Percentiles rank a stretch among this genome's conserved stretches.
These are phyloP conservation scores for Paradendryphiella salina DNA, from an alignment of 2,329 filamentous ascomycete genomes.

Conservation along the genomic window DNA sequence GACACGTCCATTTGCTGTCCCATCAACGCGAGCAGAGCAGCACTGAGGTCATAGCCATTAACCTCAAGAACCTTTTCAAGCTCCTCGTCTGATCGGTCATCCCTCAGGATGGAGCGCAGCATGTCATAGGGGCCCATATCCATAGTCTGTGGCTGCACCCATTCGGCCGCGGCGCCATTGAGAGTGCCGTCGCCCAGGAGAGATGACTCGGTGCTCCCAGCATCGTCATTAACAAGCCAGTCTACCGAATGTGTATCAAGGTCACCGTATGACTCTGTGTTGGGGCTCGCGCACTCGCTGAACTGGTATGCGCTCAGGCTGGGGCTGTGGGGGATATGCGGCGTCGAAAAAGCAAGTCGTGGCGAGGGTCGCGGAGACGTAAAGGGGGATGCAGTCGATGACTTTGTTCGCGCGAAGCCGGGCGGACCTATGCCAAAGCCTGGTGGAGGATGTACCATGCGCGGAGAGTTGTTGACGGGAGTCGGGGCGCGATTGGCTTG, in stretches of 20 bases:
- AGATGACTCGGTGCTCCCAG: conserved; percentile 77
- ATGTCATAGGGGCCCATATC: conserved; percentile 99
- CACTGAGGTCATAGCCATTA: conserved; percentile 90
- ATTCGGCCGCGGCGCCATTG: conserved; percentile 82
- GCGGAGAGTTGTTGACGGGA: conserved; percentile 79
- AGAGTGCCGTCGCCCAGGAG: conserved; percentile 69
- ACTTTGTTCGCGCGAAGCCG: conserved; percentile 75
- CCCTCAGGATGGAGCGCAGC: conserved; percentile 89
- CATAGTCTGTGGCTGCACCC: conserved; percentile 66
- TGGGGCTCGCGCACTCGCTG: conserved; percentile 71
- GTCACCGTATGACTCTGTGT: conserved; percentile 85
- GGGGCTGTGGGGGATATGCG: conserved; percentile 89
- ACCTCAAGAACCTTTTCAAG: conserved; percentile 87
- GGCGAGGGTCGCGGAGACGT: conserved; percentile 92
- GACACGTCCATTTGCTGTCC: conserved; percentile 64
- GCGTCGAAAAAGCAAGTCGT: conserved; percentile 84
- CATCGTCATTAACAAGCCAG: conserved; percentile 90
- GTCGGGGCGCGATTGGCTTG: conserved; percentile 74
- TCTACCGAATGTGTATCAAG: conserved; percentile 93
- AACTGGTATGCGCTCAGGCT: conserved; percentile 95
- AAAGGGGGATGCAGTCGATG: conserved; percentile 79
- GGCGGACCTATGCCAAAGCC: conserved; percentile 74
- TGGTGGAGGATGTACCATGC: conserved; percentile 77
- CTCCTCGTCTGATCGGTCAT: conserved; percentile 87
- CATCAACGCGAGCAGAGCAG: conserved; percentile 88